A percentile compares a stretch with the other conserved stretches of the same genome.
Conservation (phyloP, 2,329 filamentous ascomycete genomes). For the Pyrenophora seminiperda region DNA sequence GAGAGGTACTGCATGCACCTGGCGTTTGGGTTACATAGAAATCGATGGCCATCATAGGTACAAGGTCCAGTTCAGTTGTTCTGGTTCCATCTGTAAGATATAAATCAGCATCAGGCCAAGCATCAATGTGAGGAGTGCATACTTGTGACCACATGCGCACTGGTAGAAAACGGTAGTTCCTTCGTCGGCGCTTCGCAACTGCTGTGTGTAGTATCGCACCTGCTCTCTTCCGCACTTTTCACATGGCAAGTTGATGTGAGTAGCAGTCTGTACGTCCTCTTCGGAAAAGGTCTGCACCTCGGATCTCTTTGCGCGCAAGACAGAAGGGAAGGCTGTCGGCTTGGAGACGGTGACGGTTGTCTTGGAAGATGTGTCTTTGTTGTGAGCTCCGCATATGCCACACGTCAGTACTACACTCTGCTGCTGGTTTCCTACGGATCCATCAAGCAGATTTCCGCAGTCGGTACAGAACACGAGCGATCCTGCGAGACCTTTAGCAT, state of each 20-base stretch:
- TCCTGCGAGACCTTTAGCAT: not conserved
- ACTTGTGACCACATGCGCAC: conserved; percentile 87
- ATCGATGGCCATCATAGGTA: conserved; percentile 14
- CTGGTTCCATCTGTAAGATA: conserved; percentile 56
- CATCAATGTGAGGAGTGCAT: conserved; percentile 44
- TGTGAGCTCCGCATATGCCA: conserved; percentile 79
- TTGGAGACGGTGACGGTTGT: conserved; percentile 84
- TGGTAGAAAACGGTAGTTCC: conserved; percentile 90
- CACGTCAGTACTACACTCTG: conserved; percentile 78
- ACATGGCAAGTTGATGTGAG: conserved; percentile 71
- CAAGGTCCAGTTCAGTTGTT: conserved; percentile 63
- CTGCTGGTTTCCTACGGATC: conserved; percentile 68
- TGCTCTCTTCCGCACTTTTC: conserved; percentile 80
- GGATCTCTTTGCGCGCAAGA: conserved; percentile 83
- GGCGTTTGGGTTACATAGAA: conserved; percentile 31
- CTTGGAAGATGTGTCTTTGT: conserved; percentile 59
- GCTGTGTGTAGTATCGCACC: conserved; percentile 82
- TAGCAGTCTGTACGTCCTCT: conserved; percentile 76
- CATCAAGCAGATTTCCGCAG: conserved; percentile 87
- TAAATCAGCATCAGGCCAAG: conserved; percentile 22
- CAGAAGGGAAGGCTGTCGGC: conserved; percentile 86
- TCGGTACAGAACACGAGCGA: conserved; percentile 84
- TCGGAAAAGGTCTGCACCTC: conserved; percentile 80
- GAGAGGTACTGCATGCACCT: conserved; percentile 23
- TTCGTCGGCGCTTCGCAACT: conserved; percentile 92